These are phyloP conservation scores for Yamadazyma trypodendri DNA, from an alignment of 1,139 yeast species.

Conservation along the genomic window DNA sequence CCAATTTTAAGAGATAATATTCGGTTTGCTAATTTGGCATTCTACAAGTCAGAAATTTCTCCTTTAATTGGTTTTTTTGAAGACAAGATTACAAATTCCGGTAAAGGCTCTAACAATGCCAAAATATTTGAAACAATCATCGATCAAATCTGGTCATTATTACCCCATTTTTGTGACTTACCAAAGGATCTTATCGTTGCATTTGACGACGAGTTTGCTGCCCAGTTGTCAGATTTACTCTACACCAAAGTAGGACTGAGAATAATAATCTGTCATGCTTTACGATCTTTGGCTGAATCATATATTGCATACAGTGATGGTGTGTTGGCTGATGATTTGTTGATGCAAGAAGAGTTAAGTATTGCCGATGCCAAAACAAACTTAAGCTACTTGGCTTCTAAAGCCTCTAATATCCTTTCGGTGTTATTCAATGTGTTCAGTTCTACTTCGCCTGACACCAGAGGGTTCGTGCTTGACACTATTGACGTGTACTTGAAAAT, in stretches of 20 bases:
- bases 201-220: constrained; percentile 77
- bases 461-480: constrained; percentile 83
- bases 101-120: constrained; percentile 58
- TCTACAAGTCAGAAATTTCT: constrained; percentile 59
- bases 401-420: constrained; percentile 74
- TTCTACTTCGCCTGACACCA: constrained; percentile 78
- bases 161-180: constrained; percentile 87
- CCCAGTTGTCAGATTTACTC: constrained; percentile 67
- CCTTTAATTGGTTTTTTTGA: constrained; percentile 68
- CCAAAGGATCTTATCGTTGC: constrained; percentile 68
- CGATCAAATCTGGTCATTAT: constrained; percentile 89
- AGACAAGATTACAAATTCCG: constrained; percentile 43
- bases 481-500: constrained; percentile 78
- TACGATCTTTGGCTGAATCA: constrained; percentile 76
- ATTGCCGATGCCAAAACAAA: constrained; percentile 53
- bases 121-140: constrained; percentile 80
- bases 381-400: constrained; percentile 59
- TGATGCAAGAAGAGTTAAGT: constrained; percentile 63
- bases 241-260: constrained; percentile 77
- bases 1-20: constrained; percentile 91
- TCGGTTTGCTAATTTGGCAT: constrained; percentile 64
- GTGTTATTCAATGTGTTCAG: constrained; percentile 90
- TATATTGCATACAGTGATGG: constrained; percentile 64
- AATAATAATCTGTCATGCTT: constrained; percentile 75
- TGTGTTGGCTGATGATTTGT: constrained; percentile 53